Evolutionary conservation across 1,284 basidiomycete species (phyloP).

Genomic region (Leccinum holopus): DNA sequence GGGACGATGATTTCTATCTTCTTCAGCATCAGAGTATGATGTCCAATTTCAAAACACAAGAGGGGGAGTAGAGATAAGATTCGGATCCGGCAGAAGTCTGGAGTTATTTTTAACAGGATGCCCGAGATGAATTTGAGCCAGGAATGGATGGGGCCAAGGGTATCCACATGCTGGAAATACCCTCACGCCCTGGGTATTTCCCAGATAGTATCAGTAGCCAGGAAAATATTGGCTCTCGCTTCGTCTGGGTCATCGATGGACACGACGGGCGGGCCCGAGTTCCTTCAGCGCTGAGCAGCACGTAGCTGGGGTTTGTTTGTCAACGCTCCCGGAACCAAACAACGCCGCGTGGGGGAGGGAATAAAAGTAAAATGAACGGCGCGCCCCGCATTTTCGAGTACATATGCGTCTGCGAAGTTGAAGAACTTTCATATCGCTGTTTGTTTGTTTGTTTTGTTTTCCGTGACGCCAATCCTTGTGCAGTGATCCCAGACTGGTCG

Average conservation of each 20-base stretch:
- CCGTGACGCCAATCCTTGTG: not conserved
- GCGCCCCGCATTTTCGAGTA: slow-evolving; percentile 10
- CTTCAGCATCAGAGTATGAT: slow-evolving; percentile 15
- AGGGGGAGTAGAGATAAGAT: slow-evolving; percentile 25
- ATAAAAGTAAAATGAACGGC: not conserved
- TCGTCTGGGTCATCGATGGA: not conserved
- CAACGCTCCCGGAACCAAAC: slow-evolving; percentile 17
- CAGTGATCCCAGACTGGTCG: slow-evolving; percentile 7
- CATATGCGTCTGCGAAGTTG: slow-evolving; percentile 10
- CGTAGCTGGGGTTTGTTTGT: slow-evolving; percentile 14
- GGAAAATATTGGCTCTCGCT: not conserved
- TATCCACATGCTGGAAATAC: slow-evolving; percentile 3
- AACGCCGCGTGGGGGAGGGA: slow-evolving; percentile 14
- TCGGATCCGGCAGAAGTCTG: slow-evolving; percentile 22
- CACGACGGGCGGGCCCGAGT: not conserved
- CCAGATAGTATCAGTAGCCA: not conserved
- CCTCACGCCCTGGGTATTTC: not conserved
- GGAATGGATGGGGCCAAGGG: slow-evolving; percentile 25
- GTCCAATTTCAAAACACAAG: slow-evolving; percentile 22
- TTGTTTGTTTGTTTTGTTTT: not conserved
- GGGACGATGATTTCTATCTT: slow-evolving; percentile 12
- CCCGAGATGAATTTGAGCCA: not conserved
- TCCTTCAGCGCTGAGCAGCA: not conserved
- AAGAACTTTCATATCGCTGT: slow-evolving; percentile 18
- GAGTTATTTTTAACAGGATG: slow-evolving; percentile 9